These are phyloP conservation scores for Metschnikowia shivogae DNA, from an alignment of 805 yeast species.

Conservation along the genomic window DNA sequence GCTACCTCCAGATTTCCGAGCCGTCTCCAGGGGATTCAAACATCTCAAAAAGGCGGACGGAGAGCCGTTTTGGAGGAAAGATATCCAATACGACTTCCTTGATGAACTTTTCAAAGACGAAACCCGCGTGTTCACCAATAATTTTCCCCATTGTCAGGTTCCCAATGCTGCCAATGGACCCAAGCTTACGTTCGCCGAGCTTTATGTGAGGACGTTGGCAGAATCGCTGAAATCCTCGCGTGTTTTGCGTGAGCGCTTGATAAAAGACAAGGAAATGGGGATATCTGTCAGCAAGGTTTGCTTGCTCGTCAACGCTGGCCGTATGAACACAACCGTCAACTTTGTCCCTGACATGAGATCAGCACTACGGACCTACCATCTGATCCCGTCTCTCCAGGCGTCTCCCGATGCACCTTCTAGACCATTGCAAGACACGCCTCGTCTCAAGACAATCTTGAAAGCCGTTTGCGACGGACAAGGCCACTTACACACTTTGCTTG, in stretches of 20 bases:
- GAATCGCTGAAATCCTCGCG: constrained; percentile 80
- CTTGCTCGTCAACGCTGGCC: constrained; percentile 82
- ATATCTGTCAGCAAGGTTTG: constrained; percentile 77
- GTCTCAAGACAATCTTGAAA: constrained; percentile 84
- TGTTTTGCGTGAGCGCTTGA: constrained; percentile 71
- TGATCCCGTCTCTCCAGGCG: constrained; percentile 85
- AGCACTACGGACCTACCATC: constrained; percentile 86
- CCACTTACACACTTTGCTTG: constrained; percentile 47
- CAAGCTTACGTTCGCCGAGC: constrained; percentile 72
- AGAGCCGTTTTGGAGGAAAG: constrained; percentile 84
- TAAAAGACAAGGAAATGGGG: constrained; percentile 58
- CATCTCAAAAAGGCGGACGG: constrained; percentile 88
- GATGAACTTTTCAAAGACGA: constrained; percentile 59
- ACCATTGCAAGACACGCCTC: constrained; percentile 91
- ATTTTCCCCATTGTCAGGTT: constrained; percentile 43
- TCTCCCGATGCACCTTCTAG: constrained; percentile 51
- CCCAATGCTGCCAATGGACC: constrained; percentile 35
- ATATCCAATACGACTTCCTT: constrained; percentile 80
- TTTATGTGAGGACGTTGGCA: constrained; percentile 77
- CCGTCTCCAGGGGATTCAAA: constrained; percentile 33
- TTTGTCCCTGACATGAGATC: constrained; percentile 95
- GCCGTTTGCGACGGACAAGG: constrained; percentile 72
- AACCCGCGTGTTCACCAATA: constrained; percentile 63
- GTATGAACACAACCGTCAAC: constrained; percentile 92
- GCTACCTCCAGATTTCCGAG: constrained; percentile 14